Base-by-base conservation (phyloP, 2,329 filamentous ascomycete species). In the Allantophomopsis lycopodina region DNA sequence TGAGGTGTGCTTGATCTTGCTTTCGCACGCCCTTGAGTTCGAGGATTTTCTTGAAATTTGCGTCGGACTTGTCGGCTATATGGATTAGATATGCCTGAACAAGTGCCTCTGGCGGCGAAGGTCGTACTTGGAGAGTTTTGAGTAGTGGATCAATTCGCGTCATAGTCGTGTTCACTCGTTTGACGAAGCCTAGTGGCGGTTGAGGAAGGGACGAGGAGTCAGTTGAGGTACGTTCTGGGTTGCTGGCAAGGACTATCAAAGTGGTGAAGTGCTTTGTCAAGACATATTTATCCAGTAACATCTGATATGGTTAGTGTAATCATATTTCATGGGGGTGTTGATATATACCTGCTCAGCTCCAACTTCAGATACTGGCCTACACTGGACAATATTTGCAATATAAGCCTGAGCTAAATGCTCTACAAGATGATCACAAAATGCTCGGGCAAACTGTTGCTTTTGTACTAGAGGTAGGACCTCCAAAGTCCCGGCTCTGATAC, bases 21-120 rank as follows among this genome's bases (percentile, higher is more conserved):
- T 87, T 89, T 45, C 81, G 75, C 43, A 98, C 81, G 36, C 91
- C 91, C 60, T 98, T 98, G 46, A 98, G 71, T 38, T 98, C 91
- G 35, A 98, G 76, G 43, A 98, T 83, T 63, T 95, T 96, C 55
- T 79, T 79, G 72, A 98, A 98, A 62, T 98, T 98, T 52, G 76
- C 74, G 56, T 96, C 91, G 46, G 83, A 94, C 41, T 83, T 79
- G 65, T 98, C 91, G 48, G 77, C 87, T 48, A 98, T 91, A 62
- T 96, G 91, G 59, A 96, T 94, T 28, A 98, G 77, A 58, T 98
- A 98, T 28, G 91, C 91, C 63, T 96, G 89, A 0, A 98, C 88
- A 3, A 98, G 74, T 2, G 85, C 89, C 64, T 98, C 91, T 0
- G 89, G 83, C 0, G 91, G 91, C 4, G 83, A 84, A 2, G 88